Evolutionary conservation across 2,329 filamentous ascomycete species (phyloP).

Genomic region (Pyrenophora teres): DNA sequence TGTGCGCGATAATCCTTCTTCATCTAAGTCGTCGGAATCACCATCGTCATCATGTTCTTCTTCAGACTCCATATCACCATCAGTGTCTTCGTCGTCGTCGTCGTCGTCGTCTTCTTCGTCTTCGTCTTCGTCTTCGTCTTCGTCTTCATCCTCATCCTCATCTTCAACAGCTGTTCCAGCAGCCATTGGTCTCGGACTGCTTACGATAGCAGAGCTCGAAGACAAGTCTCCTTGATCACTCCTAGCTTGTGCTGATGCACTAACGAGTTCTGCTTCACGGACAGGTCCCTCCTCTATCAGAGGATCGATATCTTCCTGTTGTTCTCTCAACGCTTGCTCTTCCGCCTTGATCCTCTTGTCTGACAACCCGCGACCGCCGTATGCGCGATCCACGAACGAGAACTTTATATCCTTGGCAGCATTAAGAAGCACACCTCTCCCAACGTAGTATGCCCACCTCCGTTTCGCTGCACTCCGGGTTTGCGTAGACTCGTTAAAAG

Average conservation of each 20-base stretch:
- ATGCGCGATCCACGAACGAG: conserved; percentile 62
- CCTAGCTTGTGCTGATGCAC: conserved; percentile 19
- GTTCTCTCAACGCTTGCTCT: conserved; percentile 47
- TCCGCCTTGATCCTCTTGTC: conserved; percentile 47
- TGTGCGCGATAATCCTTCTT: conserved; percentile 42
- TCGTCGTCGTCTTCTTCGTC: conserved; percentile 40
- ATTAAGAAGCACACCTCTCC: conserved; percentile 63
- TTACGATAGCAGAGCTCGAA: conserved; percentile 7
- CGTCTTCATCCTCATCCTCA: conserved; percentile 41
- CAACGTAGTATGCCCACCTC: conserved; percentile 66
- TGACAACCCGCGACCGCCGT: conserved; percentile 61
- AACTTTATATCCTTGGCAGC: conserved; percentile 61
- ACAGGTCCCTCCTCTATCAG: conserved; percentile 53
- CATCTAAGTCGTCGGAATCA: conserved; percentile 32
- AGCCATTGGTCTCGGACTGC: not conserved
- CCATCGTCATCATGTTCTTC: conserved; percentile 42
- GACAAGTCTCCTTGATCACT: conserved; percentile 11
- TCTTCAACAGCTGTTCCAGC: conserved; percentile 4
- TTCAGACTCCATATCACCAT: conserved; percentile 34
- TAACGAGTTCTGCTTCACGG: conserved; percentile 36
- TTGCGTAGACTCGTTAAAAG: conserved; percentile 44
- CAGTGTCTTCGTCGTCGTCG: conserved; percentile 22
- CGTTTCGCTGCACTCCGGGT: conserved; percentile 50
- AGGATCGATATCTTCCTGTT: conserved; percentile 55
- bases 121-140: conserved; percentile 14